Evolutionary conservation across 495 filamentous ascomycete species (phyloP).

Genomic region (Aspergillus homomorphus): DNA sequence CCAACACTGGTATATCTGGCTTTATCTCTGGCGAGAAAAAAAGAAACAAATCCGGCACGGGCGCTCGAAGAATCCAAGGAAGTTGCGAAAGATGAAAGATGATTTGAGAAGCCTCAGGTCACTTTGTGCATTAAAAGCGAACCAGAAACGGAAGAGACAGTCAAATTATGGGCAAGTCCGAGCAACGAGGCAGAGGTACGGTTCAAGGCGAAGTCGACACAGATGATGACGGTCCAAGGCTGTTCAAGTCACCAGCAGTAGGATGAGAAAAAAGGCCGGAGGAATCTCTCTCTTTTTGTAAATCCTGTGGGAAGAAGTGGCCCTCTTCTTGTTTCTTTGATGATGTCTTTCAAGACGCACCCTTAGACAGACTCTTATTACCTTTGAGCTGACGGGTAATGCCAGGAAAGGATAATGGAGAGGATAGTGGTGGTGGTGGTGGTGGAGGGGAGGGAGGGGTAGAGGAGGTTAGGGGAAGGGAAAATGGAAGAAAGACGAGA

Average conservation of each 20-base stretch:
- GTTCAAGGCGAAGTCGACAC: not conserved
- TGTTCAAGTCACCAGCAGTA: not conserved
- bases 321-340: constrained; percentile 13
- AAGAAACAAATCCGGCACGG: constrained; percentile 21
- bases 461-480: constrained; percentile 17
- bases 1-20: constrained; percentile 14
- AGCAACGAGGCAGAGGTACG: constrained; percentile 8
- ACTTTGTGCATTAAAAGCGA: constrained; percentile 17
- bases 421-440: not conserved
- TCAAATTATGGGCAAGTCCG: constrained; percentile 2
- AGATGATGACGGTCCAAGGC: not conserved
- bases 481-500: constrained; percentile 12
- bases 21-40: constrained; percentile 17
- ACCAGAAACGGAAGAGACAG: constrained; percentile 11
- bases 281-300: not conserved
- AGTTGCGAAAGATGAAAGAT: constrained; percentile 10
- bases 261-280: constrained; percentile 13
- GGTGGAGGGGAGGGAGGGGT: constrained; percentile 20
- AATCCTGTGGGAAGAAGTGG: constrained; percentile 4
- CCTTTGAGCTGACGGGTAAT: constrained; percentile 25
- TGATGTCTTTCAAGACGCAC: constrained; percentile 13
- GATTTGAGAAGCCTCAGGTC: constrained; percentile 12
- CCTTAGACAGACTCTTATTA: constrained; percentile 13
- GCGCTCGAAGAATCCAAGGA: constrained; percentile 15
- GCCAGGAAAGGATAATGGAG: constrained; percentile 28